A percentile compares a stretch with the other conserved stretches of the same genome.
phyloP scores from a whole-genome alignment of 768 basidiomycete species.

The Scleroderma bovista region DNA sequence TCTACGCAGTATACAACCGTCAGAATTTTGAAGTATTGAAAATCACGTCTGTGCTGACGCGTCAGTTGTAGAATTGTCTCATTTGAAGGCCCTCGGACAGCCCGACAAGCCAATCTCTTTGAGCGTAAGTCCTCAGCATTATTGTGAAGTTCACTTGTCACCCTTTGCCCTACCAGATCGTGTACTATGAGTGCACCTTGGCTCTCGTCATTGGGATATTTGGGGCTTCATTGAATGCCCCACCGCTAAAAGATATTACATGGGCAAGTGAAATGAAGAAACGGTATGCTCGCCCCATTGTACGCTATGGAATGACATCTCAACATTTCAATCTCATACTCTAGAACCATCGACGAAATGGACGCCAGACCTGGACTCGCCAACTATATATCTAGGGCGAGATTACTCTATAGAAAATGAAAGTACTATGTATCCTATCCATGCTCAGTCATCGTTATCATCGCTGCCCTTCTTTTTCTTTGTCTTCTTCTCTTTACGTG shows the following conservation, averaged over 20 bases:
- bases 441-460: conserved; percentile 26
- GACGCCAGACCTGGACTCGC: conserved; percentile 62
- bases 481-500: conserved; percentile 74
- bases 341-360: conserved; percentile 72
- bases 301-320: not conserved
- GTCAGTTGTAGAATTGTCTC: conserved; percentile 55
- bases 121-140: conserved; percentile 40
- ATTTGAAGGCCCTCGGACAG: conserved; percentile 67
- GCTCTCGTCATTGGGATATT: conserved; percentile 63
- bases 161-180: conserved; percentile 40
- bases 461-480: conserved; percentile 28
- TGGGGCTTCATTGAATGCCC: conserved; percentile 66
- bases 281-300: conserved; percentile 39
- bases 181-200: conserved; percentile 53
- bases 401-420: conserved; percentile 17
- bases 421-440: not conserved
- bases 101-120: conserved; percentile 62
- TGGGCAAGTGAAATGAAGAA: conserved; percentile 89
- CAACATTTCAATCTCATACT: conserved; percentile 1
- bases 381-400: conserved; percentile 55
- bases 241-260: conserved; percentile 71
- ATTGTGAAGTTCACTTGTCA: not conserved
- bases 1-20: conserved; percentile 81
- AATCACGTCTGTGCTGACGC: conserved; percentile 1
- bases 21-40: conserved; percentile 20